phyloP scores from a whole-genome alignment of 495 filamentous ascomycete species.

The Daldinia decipiens region DNA sequence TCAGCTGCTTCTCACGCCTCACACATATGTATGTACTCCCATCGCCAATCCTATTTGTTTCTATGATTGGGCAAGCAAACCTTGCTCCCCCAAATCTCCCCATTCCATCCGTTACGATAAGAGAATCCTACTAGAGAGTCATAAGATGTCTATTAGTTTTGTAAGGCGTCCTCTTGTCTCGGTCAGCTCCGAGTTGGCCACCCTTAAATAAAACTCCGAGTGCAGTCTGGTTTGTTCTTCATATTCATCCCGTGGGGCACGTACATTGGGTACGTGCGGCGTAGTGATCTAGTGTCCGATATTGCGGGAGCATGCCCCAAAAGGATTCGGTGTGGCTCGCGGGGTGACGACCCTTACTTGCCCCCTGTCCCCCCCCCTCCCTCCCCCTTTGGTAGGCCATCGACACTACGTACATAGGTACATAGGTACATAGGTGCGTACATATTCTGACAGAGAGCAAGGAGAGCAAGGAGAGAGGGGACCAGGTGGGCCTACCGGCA shows the following conservation, averaged over 20 bases:
- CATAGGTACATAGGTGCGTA: no score
- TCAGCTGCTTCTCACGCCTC: background rate
- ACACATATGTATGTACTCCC: background rate
- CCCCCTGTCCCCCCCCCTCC: background rate
- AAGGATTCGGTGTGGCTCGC: conserved; percentile 35
- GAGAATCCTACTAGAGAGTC: background rate
- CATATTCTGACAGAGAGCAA: no score
- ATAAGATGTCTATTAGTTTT: background rate
- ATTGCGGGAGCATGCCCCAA: conserved; percentile 35
- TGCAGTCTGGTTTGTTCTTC: no score
- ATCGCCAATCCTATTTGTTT: background rate
- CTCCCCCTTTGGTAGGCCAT: background rate
- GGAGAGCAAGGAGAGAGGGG: background rate
- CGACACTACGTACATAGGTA: background rate
- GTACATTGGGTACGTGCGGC: no score
- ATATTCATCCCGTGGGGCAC: background rate
- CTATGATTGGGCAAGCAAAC: background rate
- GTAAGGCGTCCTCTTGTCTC: background rate
- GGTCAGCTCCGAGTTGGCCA: background rate
- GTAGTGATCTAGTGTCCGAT: conserved; percentile 18
- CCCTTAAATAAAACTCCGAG: background rate
- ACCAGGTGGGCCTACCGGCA: conserved; percentile 3
- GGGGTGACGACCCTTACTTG: conserved; percentile 18
- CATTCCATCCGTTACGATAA: background rate
- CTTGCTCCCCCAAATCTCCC: background rate